Evolutionary conservation across 192 early-diverging fungal genomes (phyloP).

Genomic region (Umbelopsis sp.): DNA sequence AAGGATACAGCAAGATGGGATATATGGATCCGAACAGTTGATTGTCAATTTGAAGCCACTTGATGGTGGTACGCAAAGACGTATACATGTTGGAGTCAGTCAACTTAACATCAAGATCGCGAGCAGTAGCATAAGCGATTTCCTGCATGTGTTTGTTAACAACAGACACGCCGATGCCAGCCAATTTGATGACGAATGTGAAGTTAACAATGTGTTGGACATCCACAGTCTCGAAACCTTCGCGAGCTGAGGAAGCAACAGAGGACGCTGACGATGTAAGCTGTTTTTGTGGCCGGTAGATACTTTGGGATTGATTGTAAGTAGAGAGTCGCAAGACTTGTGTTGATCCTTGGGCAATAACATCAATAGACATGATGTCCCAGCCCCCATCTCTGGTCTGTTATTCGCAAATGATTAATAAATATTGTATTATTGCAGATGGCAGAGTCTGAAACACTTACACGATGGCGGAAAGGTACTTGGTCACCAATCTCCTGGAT

Average conservation of each 20-base stretch:
- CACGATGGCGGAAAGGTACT: constrained; percentile 81
- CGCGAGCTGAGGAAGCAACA: constrained; percentile 17
- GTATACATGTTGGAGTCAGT: constrained; percentile 84
- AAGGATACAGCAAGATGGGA: constrained; percentile 95
- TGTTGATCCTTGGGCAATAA: constrained; percentile 68
- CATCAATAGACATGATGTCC: constrained; percentile 69
- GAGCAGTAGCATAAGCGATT: constrained; percentile 81
- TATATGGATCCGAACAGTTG: constrained; percentile 85
- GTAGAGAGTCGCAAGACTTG: constrained; percentile 71
- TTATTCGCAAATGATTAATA: background rate
- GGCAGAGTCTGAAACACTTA: constrained; percentile 27
- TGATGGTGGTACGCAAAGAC: constrained; percentile 73
- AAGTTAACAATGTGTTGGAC: constrained; percentile 52
- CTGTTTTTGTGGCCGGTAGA: constrained; percentile 52
- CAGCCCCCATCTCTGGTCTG: constrained; percentile 34
- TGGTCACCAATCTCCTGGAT: constrained; percentile 89
- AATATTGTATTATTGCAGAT: background rate
- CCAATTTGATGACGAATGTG: constrained; percentile 74
- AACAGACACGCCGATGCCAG: constrained; percentile 91
- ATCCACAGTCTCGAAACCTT: constrained; percentile 58
- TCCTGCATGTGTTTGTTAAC: constrained; percentile 82
- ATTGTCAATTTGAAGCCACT: constrained; percentile 98
- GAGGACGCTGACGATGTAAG: constrained; percentile 18
- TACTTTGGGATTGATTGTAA: constrained; percentile 65
- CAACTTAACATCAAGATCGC: constrained; percentile 75